Evolutionary conservation across 2,329 filamentous ascomycete species (phyloP), one percentile per base, ranked within the genome.

Genomic region (Phaeosphaeriaceae sp.): DNA sequence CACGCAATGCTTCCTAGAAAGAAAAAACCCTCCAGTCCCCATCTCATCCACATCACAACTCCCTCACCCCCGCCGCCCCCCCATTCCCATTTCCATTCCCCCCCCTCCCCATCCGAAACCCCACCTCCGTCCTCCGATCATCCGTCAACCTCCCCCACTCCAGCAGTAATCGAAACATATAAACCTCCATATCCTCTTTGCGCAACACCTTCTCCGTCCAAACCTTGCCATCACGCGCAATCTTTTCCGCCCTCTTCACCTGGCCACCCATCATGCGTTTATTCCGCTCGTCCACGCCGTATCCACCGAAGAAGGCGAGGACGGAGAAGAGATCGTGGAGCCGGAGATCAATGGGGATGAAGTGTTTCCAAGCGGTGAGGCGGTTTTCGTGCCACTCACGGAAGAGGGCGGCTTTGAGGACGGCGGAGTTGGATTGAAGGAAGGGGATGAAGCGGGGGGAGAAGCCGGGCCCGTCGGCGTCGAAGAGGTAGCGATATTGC

Each of bases 351-450:
- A 92, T 74, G 7, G 90, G 90, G 1, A 93, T 86, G 61, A 91
- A 94, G 68, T 95, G 90, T 36, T 87, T 76, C 90, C 90, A 95
- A 0, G 90, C 83, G 49, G 80, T 82, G 13, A 94, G 73, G 5
- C 90, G 83, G 41, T 87, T 85, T 50, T 89, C 87, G 71, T 87
- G 90, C 90, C 90, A 95, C 65, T 90, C 85, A 18, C 85, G 82
- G 71, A 92, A 93, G 6, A 93, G 77, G 0, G 85, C 85, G 1
- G 84, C 83, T 56, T 90, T 80, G 66, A 94, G 84, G 0, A 89
- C 88, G 4, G 92, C 78, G 39, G 82, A 86, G 54, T 77, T 77
- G 13, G 87, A 90, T 38, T 82, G 81, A 4, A 94, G 70, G 49
- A 87, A 86, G 0, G 83, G 81, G 8, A 90, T 72, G 57, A 90